Conservation (phyloP, 805 yeast species). For the Kregervanrija pseudodelftensis region DNA sequence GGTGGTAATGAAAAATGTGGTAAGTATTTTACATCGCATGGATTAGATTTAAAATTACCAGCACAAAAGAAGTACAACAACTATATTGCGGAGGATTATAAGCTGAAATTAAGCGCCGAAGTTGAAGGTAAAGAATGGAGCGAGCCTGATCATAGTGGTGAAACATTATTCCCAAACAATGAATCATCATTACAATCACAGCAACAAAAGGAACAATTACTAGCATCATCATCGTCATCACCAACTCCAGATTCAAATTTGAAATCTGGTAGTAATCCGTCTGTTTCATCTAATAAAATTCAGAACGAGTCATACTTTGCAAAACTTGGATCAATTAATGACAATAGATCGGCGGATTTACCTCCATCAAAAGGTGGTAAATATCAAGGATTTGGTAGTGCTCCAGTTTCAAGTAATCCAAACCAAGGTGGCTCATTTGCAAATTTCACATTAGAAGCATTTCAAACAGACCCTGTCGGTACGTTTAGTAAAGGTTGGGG, state of each 20-base stretch:
- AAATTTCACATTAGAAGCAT: slow-evolving; percentile 55
- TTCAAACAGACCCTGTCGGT: slow-evolving; percentile 84
- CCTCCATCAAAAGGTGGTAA: slow-evolving; percentile 95
- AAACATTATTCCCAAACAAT: slow-evolving; percentile 30
- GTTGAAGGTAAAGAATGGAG: slow-evolving; percentile 68
- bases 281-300: slow-evolving; percentile 27
- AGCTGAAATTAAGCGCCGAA: slow-evolving; percentile 66
- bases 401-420: slow-evolving; percentile 41
- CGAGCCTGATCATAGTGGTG: slow-evolving; percentile 53
- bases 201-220: neutral
- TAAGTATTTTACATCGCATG: slow-evolving; percentile 62
- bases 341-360: slow-evolving; percentile 62
- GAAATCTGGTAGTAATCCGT: neutral
- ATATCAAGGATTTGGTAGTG: slow-evolving; percentile 85
- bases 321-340: slow-evolving; percentile 65
- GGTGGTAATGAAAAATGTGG: slow-evolving; percentile 85
- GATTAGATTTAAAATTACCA: slow-evolving; percentile 57
- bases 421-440: slow-evolving; percentile 36
- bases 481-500: slow-evolving; percentile 93
- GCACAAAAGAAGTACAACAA: slow-evolving; percentile 78
- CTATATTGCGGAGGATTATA: slow-evolving; percentile 90
- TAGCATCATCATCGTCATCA: slow-evolving; percentile 1
- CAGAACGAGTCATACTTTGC: slow-evolving; percentile 81
- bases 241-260: neutral
- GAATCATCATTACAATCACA: neutral